Conservation (phyloP, 169 alveolate genomes). For the Eimeria necatrix region DNA sequence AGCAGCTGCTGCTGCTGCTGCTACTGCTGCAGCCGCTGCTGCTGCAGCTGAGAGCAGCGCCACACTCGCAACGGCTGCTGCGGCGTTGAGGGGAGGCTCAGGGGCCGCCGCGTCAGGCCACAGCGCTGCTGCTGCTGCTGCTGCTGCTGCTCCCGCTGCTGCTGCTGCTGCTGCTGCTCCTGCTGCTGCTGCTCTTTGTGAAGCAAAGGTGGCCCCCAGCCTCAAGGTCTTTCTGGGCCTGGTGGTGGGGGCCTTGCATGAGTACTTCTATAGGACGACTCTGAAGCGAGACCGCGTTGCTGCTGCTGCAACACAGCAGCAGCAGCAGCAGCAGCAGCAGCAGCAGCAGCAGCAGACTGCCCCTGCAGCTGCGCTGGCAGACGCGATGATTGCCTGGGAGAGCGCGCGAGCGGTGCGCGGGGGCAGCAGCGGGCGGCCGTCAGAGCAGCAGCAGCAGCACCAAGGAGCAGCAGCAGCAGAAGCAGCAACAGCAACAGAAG, state of each 20-base stretch:
- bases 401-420: not conserved
- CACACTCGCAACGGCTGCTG: too few relatives aligned
- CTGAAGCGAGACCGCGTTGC: not conserved
- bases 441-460: constrained; percentile 20
- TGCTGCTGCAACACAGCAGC: constrained; percentile 8
- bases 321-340: not conserved
- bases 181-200: constrained; percentile 50
- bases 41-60: not conserved
- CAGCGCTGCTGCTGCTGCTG: not conserved
- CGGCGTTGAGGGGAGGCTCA: too few relatives aligned
- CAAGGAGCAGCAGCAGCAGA: not conserved
- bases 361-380: not conserved
- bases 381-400: not conserved
- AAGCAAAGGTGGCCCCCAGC: constrained; percentile 34
- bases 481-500: not conserved
- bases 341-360: not conserved
- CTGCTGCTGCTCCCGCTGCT: not conserved
- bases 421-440: not conserved
- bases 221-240: constrained; percentile 32
- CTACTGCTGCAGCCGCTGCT: not conserved
- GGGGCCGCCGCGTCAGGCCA: too few relatives aligned
- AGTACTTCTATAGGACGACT: not conserved
- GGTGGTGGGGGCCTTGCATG: constrained; percentile 44
- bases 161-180: not conserved
- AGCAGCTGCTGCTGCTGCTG: constrained; percentile 10